A percentile compares a stretch with the other conserved stretches of the same genome.
Conservation (phyloP, 2,329 filamentous ascomycete species). For the Iodosphaeria phyllophila region DNA sequence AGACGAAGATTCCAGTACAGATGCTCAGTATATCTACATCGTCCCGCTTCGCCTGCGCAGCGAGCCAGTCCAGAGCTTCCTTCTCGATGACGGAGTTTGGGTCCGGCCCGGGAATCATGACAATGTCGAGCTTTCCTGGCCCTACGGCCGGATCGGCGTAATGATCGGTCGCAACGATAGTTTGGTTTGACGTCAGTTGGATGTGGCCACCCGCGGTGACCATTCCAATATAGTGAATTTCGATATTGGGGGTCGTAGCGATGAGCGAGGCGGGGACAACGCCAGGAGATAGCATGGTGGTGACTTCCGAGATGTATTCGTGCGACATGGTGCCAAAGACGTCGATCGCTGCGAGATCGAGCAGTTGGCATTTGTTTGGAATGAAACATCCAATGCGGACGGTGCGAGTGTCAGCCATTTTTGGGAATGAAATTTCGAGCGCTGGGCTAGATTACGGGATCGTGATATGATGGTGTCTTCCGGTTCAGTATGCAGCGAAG, state of each 20-base stretch:
- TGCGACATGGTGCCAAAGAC: conserved; percentile 25
- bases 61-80: conserved; percentile 22
- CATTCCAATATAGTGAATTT: conserved; percentile 26
- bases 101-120: conserved; percentile 31
- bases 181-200: conserved; percentile 20
- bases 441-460: too few relatives aligned
- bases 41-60: conserved; percentile 16
- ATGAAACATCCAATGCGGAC: conserved; percentile 32
- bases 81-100: conserved; percentile 15
- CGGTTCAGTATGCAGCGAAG: too few relatives aligned
- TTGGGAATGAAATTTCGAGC: conserved; percentile 2
- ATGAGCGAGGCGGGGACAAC: conserved; percentile 17
- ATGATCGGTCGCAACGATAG: conserved; percentile 22
- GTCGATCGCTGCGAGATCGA: conserved; percentile 31
- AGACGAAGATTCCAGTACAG: conserved; percentile 30
- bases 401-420: conserved; percentile 3
- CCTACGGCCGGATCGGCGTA: conserved; percentile 25
- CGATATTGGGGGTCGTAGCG: conserved; percentile 21
- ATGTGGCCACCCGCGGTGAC: conserved; percentile 17
- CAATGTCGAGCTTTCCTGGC: conserved; percentile 29
- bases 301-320: conserved; percentile 20
- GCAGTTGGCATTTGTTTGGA: conserved; percentile 24
- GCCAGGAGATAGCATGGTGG: too few relatives aligned
- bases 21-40: conserved; percentile 29
- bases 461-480: too few relatives aligned